Percentiles rank a stretch among this genome's conserved stretches.
Conservation (phyloP, 2,329 filamentous ascomycete species). For the Phialophora macrospora region DNA sequence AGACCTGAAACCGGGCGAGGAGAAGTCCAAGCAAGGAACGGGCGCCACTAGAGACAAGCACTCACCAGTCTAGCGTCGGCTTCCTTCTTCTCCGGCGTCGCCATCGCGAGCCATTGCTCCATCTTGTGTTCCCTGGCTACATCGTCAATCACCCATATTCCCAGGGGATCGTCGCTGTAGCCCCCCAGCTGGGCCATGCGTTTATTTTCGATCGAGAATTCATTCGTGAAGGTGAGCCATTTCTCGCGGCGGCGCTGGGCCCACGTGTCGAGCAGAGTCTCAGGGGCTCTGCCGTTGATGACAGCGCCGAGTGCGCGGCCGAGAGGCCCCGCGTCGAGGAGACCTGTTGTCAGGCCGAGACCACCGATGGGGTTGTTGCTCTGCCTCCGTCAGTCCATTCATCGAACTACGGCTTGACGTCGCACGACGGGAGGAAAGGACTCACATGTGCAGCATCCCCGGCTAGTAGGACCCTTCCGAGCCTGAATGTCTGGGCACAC, state of each 20-base stretch:
- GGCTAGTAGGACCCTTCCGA: conserved; percentile 32
- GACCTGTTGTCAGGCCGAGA: conserved; percentile 35
- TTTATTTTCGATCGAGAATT: conserved; percentile 32
- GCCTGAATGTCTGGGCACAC: conserved; percentile 32
- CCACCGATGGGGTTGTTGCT: conserved; percentile 38
- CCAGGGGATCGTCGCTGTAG: conserved; percentile 30
- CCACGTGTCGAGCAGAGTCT: conserved; percentile 29
- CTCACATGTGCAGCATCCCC: conserved; percentile 37
- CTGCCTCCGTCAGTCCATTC: not conserved
- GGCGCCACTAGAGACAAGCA: not conserved
- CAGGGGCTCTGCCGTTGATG: conserved; percentile 28
- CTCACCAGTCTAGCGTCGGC: conserved; percentile 24
- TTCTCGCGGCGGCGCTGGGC: conserved; percentile 28
- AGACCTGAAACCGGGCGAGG: not conserved
- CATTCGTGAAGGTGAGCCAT: conserved; percentile 34
- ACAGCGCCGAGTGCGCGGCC: conserved; percentile 29
- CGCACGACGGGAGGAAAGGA: not conserved
- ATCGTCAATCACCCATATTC: conserved; percentile 30
- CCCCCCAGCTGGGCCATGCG: conserved; percentile 28
- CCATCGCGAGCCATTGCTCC: conserved; percentile 33
- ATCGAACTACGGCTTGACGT: not conserved
- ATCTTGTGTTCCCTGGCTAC: conserved; percentile 30
- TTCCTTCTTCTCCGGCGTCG: conserved; percentile 31
- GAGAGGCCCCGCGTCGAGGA: conserved; percentile 32
- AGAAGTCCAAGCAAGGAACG: not conserved